phyloP scores from a whole-genome alignment of 495 filamentous ascomycete genomes.

The Annulohypoxylon stygium region DNA sequence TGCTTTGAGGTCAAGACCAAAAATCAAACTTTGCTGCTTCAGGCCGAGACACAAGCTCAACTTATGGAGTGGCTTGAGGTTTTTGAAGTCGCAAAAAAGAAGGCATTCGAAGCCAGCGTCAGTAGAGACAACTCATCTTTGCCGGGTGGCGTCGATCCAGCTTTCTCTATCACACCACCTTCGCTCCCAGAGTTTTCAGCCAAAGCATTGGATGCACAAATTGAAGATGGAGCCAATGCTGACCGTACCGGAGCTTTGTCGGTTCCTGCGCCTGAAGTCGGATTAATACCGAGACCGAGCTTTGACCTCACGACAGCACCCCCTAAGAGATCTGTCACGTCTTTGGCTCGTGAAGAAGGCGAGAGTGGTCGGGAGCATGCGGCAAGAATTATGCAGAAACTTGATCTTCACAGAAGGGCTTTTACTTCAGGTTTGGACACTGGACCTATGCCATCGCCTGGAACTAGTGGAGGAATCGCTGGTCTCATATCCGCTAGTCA shows the following conservation, averaged over 20 bases:
- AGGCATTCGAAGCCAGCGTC: constrained; percentile 82
- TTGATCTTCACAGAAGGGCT: constrained; percentile 88
- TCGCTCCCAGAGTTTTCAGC: constrained; percentile 90
- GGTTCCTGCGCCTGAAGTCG: constrained; percentile 72
- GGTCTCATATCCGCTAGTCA: constrained; percentile 90
- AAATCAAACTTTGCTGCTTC: constrained; percentile 86
- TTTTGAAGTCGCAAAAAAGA: constrained; percentile 93
- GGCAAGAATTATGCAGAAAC: constrained; percentile 88
- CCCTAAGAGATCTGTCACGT: constrained; percentile 63
- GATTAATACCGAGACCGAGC: constrained; percentile 70
- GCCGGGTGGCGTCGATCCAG: constrained; percentile 77
- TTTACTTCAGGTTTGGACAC: constrained; percentile 58
- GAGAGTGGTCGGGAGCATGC: constrained; percentile 80
- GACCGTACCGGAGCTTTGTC: constrained; percentile 69
- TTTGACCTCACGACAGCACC: constrained; percentile 72
- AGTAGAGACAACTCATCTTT: constrained; percentile 68
- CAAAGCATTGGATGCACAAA: constrained; percentile 75
- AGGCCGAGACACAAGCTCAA: constrained; percentile 92
- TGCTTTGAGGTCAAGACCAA: constrained; percentile 99
- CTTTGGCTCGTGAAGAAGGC: constrained; percentile 67
- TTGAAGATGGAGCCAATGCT: constrained; percentile 56
- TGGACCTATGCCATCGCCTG: constrained; percentile 54
- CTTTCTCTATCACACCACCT: constrained; percentile 91
- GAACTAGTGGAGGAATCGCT: constrained; percentile 77
- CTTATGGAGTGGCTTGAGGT: constrained; percentile 91